A percentile compares a stretch with the other conserved stretches of the same genome.
Evolutionary conservation across 73 alveolate genomes (phyloP).

Genomic region (Tetrahymena thermophila): DNA sequence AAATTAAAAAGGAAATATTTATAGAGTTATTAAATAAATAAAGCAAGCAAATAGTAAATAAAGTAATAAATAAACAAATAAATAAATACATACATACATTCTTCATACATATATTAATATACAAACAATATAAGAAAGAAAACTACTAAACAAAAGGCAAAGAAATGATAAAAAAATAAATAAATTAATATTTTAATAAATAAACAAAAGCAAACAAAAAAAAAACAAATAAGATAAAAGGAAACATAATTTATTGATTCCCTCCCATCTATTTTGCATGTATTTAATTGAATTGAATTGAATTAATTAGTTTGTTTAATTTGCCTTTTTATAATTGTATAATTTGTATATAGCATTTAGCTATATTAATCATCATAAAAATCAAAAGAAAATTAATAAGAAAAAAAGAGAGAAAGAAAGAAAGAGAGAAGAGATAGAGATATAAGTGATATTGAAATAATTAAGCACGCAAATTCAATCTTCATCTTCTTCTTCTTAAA

Average conservation of each 20-base stretch:
- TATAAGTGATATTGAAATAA: background rate
- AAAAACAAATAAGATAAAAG: background rate
- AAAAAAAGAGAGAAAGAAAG: background rate
- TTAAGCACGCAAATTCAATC: background rate
- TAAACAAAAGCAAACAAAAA: background rate
- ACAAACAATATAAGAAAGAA: too few relatives aligned
- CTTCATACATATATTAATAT: too few relatives aligned
- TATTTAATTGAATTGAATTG: background rate
- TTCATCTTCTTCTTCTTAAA: background rate
- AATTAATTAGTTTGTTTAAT: background rate
- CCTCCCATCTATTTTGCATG: background rate
- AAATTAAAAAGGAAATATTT: background rate
- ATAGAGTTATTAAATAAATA: background rate
- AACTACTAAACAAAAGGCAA: background rate
- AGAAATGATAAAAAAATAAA: too few relatives aligned
- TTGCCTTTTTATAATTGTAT: background rate
- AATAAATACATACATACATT: too few relatives aligned
- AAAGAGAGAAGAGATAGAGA: background rate
- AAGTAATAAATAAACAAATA: too few relatives aligned
- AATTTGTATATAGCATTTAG: background rate
- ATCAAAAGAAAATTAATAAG: background rate
- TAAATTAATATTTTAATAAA: too few relatives aligned
- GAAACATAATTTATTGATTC: background rate
- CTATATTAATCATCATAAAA: background rate
- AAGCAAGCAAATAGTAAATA: too few relatives aligned